phyloP scores from a whole-genome alignment of 1,284 basidiomycete species.

The Cryptococcus sp. region DNA sequence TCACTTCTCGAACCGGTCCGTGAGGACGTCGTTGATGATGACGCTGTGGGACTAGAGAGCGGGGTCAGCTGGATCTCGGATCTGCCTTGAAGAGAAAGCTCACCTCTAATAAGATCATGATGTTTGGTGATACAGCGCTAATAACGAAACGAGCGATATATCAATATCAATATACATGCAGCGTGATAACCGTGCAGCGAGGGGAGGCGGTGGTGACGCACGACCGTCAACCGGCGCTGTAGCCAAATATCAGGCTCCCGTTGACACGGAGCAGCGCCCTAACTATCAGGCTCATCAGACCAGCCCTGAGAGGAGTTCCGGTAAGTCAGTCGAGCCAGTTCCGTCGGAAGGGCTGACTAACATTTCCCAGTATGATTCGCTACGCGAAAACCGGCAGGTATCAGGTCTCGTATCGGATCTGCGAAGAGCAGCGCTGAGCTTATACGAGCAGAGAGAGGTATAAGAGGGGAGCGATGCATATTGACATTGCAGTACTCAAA shows the following conservation, averaged over 20 bases:
- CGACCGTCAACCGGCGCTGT: neutral
- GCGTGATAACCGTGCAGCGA: neutral
- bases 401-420: no score
- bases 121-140: slow-evolving; percentile 8
- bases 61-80: neutral
- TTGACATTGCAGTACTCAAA: no score
- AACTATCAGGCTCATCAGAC: slow-evolving; percentile 2
- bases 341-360: slow-evolving; percentile 21
- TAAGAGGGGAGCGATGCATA: no score
- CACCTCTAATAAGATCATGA: slow-evolving; percentile 73
- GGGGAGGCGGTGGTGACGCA: slow-evolving; percentile 4
- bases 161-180: neutral
- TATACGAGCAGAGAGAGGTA: no score
- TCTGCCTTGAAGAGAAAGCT: slow-evolving; percentile 18
- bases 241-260: neutral
- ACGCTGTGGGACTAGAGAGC: slow-evolving; percentile 74
- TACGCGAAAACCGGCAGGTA: no score
- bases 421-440: no score
- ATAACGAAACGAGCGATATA: neutral
- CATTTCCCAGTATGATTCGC: slow-evolving; percentile 8
- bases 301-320: no score
- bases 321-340: neutral
- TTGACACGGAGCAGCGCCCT: neutral
- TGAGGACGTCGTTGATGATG: slow-evolving; percentile 87
- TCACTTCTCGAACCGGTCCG: slow-evolving; percentile 87